A percentile compares a stretch with the other conserved stretches of the same genome.
Conservation (phyloP, 257 asterid genomes). For the Hygrophila difformis region DNA sequence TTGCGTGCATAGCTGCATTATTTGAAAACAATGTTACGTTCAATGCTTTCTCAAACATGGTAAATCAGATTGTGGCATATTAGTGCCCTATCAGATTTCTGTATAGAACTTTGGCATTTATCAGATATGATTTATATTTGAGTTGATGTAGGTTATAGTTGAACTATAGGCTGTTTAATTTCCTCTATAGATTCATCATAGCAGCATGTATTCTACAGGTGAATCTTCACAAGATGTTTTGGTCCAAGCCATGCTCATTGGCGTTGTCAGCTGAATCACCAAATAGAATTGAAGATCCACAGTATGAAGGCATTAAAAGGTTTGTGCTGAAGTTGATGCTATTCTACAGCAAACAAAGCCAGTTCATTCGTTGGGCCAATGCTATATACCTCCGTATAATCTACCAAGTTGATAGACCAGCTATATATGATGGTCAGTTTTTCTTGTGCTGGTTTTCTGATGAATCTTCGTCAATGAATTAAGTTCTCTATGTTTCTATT, state of each 20-base stretch:
- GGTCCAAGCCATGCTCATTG: constrained; percentile 84
- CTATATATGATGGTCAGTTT: constrained; percentile 71
- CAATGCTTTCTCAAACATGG: no score
- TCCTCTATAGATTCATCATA: constrained; percentile 1
- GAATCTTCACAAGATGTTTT: constrained; percentile 78
- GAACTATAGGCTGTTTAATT: constrained; percentile 2
- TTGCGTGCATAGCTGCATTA: no score
- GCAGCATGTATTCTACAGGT: constrained; percentile 31
- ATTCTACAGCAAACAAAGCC: constrained; percentile 89
- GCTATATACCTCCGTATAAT: constrained; percentile 59
- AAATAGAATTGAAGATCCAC: constrained; percentile 57
- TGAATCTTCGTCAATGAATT: no score
- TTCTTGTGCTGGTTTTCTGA: no score
- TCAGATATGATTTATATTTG: background rate
- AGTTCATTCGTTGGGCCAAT: constrained; percentile 74
- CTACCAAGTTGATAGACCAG: constrained; percentile 77
- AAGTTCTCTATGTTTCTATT: no score
- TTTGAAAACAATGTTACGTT: no score
- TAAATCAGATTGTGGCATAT: background rate
- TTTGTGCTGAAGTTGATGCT: constrained; percentile 56
- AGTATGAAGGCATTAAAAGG: constrained; percentile 53
- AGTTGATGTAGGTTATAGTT: background rate
- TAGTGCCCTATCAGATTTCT: no score
- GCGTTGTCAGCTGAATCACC: constrained; percentile 71
- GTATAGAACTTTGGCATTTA: background rate